phyloP scores from a whole-genome alignment of 345 rosid genomes.

The Citrus unshiu region DNA sequence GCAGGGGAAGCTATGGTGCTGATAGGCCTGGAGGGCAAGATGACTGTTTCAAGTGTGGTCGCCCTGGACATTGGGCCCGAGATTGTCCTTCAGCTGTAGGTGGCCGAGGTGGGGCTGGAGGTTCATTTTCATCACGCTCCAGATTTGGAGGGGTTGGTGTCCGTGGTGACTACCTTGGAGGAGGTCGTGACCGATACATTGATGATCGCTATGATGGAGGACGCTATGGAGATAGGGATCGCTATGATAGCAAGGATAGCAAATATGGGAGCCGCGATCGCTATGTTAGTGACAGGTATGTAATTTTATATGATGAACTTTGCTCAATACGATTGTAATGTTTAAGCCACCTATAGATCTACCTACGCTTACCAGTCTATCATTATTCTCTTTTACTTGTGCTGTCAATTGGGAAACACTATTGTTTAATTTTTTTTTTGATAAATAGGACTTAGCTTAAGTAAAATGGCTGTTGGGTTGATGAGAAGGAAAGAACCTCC shows the following conservation, averaged over 20 bases:
- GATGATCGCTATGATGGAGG: conserved; percentile 92
- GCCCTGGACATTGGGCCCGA: conserved; percentile 96
- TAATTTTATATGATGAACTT: not conserved
- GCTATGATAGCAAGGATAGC: conserved; percentile 66
- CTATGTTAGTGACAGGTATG: conserved; percentile 71
- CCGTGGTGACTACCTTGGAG: conserved; percentile 72
- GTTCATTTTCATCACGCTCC: conserved; percentile 68
- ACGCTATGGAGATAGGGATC: conserved; percentile 80
- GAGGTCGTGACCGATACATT: conserved; percentile 80
- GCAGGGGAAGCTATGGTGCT: conserved; percentile 65
- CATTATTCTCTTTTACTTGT: not conserved
- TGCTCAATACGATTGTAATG: not conserved
- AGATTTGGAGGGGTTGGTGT: conserved; percentile 72
- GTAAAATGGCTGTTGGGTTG: not conserved
- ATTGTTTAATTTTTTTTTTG: not conserved
- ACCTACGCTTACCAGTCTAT: not conserved
- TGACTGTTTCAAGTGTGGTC: conserved; percentile 97
- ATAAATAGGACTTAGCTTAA: too few relatives aligned
- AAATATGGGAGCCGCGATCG: conserved; percentile 76
- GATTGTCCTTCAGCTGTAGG: conserved; percentile 90
- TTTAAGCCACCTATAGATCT: not conserved
- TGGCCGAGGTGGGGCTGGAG: conserved; percentile 69
- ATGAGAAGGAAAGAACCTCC: not conserved
- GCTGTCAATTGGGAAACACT: not conserved
- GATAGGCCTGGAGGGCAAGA: conserved; percentile 79